These are phyloP conservation scores for Exophiala mesophila DNA, from an alignment of 2,329 filamentous ascomycete genomes.

Conservation along the genomic window DNA sequence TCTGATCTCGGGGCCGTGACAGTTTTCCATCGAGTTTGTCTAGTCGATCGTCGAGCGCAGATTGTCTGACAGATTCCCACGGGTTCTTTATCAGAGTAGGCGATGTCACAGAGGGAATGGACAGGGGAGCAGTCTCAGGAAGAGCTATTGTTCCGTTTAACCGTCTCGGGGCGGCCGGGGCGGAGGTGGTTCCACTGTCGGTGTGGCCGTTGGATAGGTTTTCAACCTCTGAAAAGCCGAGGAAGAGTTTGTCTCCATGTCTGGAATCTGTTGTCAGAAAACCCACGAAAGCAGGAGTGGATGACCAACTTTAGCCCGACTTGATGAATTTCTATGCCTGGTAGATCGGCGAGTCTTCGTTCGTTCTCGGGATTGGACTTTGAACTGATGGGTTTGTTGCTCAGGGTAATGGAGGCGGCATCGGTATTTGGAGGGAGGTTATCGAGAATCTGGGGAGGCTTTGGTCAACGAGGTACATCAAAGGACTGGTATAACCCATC, in stretches of 20 bases:
- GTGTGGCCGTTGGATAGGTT: constrained; percentile 47
- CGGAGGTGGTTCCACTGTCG: constrained; percentile 21
- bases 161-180: constrained; percentile 50
- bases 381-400: constrained; percentile 55
- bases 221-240: constrained; percentile 66
- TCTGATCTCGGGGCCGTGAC: constrained; percentile 62
- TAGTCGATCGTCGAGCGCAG: constrained; percentile 75
- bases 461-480: neutral
- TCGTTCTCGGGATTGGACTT: constrained; percentile 45
- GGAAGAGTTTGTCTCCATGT: constrained; percentile 86
- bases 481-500: constrained; percentile 1
- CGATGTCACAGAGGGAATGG: constrained; percentile 25
- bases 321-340: constrained; percentile 51
- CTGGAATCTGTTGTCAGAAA: too few species aligned
- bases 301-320: constrained; percentile 53
- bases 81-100: constrained; percentile 67
- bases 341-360: constrained; percentile 47
- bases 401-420: constrained; percentile 52
- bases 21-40: constrained; percentile 92
- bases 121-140: constrained; percentile 39
- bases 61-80: constrained; percentile 90
- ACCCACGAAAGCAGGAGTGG: neutral
- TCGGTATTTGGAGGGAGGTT: constrained; percentile 55
- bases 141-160: constrained; percentile 67
- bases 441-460: constrained; percentile 46